A percentile compares a stretch with the other conserved stretches of the same genome.
phyloP scores from a whole-genome alignment of 2,329 filamentous ascomycete species.

The Claviceps pazoutovae region DNA sequence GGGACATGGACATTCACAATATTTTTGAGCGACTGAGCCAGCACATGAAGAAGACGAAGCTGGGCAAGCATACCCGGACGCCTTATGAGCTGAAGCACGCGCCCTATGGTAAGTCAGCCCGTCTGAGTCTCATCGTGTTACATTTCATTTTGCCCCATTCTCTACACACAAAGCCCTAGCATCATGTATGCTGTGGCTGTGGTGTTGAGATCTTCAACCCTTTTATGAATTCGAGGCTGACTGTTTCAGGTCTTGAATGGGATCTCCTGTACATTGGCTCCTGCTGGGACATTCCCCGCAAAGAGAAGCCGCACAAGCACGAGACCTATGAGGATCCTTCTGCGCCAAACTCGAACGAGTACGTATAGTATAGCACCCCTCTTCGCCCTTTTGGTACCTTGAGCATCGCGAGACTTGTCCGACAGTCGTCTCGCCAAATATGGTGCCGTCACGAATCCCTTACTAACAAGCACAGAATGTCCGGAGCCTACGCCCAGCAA shows the following conservation, averaged over 20 bases:
- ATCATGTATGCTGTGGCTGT: too few relatives aligned
- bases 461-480: background rate
- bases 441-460: too few relatives aligned
- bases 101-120: background rate
- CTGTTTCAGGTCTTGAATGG: background rate
- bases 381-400: too few relatives aligned
- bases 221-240: too few relatives aligned
- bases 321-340: background rate
- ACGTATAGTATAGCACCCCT: background rate
- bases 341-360: background rate
- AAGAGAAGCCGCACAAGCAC: background rate
- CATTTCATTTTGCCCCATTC: background rate
- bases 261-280: slow-evolving; percentile 1
- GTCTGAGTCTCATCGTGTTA: background rate
- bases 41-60: background rate
- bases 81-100: background rate
- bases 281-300: slow-evolving; percentile 3
- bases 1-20: slow-evolving; percentile 1
- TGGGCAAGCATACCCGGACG: background rate
- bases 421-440: too few relatives aligned
- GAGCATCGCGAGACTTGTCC: too few relatives aligned
- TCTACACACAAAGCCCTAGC: background rate
- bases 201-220: too few relatives aligned
- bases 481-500: background rate
- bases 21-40: background rate